Evolutionary conservation across 2,329 filamentous ascomycete species (phyloP).

Genomic region (Ascochyta fabae): DNA sequence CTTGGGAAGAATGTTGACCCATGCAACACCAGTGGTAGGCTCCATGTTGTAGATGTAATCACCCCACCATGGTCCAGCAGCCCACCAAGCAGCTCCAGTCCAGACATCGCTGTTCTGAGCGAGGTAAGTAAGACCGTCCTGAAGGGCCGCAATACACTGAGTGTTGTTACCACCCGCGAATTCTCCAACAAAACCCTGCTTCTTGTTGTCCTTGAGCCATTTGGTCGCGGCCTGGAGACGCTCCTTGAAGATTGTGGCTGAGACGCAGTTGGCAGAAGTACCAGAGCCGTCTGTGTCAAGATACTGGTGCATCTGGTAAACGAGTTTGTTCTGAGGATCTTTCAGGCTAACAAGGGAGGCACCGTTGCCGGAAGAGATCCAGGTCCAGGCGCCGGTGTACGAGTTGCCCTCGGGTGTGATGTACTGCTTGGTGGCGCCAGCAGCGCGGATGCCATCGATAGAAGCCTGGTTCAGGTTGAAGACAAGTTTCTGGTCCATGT

Average conservation of each 20-base stretch:
- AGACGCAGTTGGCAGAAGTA: slow-evolving; percentile 59
- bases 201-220: slow-evolving; percentile 62
- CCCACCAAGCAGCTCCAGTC: slow-evolving; percentile 62
- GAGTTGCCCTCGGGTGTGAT: slow-evolving; percentile 67
- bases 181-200: slow-evolving; percentile 62
- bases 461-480: slow-evolving; percentile 56
- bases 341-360: slow-evolving; percentile 56
- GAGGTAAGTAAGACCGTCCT: slow-evolving; percentile 58
- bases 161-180: slow-evolving; percentile 61
- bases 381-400: slow-evolving; percentile 56
- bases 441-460: slow-evolving; percentile 54
- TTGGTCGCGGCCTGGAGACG: slow-evolving; percentile 59
- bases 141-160: slow-evolving; percentile 58
- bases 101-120: slow-evolving; percentile 60
- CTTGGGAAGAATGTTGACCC: slow-evolving; percentile 42
- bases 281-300: slow-evolving; percentile 64
- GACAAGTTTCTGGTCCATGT: slow-evolving; percentile 54
- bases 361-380: slow-evolving; percentile 57
- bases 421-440: slow-evolving; percentile 58
- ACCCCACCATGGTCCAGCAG: slow-evolving; percentile 61
- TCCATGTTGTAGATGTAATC: slow-evolving; percentile 59
- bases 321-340: slow-evolving; percentile 60
- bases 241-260: slow-evolving; percentile 60
- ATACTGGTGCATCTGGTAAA: slow-evolving; percentile 70
- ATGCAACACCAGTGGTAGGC: slow-evolving; percentile 54